Percentiles rank a stretch among this genome's conserved stretches.
Conservation (phyloP, 2,329 filamentous ascomycete species). For the Exophiala aquamarina region DNA sequence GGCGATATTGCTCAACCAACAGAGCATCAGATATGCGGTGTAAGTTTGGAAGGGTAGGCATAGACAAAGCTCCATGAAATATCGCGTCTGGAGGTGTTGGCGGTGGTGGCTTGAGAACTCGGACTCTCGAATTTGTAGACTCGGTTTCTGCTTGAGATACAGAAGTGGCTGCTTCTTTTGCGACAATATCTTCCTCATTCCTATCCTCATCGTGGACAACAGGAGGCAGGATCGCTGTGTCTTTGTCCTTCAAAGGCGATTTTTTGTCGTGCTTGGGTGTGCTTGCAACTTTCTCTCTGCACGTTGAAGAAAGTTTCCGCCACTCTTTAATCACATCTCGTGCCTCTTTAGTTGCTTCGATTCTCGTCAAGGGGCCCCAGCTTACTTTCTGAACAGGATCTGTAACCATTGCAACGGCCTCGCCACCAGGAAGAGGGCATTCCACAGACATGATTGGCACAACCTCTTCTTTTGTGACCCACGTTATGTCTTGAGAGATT, state of each 20-base stretch:
- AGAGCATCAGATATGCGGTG: slow-evolving; percentile 13
- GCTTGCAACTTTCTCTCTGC: not conserved
- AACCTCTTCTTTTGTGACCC: not conserved
- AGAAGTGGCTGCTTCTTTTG: not conserved
- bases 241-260: not conserved
- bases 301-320: not conserved
- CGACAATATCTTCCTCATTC: not conserved
- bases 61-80: slow-evolving; percentile 10
- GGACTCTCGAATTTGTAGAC: not conserved
- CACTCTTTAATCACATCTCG: not conserved
- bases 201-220: not conserved
- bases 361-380: not conserved
- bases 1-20: slow-evolving; percentile 17
- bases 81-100: slow-evolving; percentile 11
- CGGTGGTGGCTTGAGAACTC: slow-evolving; percentile 10
- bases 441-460: not conserved
- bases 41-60: slow-evolving; percentile 16
- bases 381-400: not conserved
- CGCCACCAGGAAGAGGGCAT: not conserved
- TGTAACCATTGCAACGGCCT: not conserved
- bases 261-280: not conserved
- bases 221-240: not conserved
- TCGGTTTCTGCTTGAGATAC: slow-evolving; percentile 5
- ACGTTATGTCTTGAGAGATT: not conserved
- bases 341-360: not conserved